Conservation (phyloP, 1,284 basidiomycete species). For the Hymenochaete sp. region DNA sequence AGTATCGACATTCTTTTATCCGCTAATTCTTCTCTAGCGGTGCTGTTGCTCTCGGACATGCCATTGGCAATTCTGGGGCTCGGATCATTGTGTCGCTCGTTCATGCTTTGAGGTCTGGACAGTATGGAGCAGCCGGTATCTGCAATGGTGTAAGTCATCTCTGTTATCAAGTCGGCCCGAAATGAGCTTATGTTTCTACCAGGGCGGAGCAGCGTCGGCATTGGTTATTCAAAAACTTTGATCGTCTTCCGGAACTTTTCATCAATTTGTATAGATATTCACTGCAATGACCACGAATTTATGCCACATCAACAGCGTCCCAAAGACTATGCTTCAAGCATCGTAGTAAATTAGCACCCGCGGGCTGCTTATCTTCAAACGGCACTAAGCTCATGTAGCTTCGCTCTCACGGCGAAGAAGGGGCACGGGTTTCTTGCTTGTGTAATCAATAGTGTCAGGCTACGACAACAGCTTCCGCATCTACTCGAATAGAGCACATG, state of each 20-base stretch:
- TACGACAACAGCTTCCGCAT: too few relatives aligned
- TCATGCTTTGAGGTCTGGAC: constrained; percentile 87
- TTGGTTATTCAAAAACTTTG: constrained; percentile 83
- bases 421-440: too few relatives aligned
- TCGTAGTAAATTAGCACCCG: too few relatives aligned
- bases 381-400: too few relatives aligned
- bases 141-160: constrained; percentile 83
- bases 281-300: not conserved
- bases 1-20: constrained; percentile 18
- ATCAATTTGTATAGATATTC: constrained; percentile 11
- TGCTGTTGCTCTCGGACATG: constrained; percentile 89
- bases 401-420: too few relatives aligned
- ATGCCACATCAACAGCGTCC: too few relatives aligned
- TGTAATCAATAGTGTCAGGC: too few relatives aligned
- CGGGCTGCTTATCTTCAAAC: too few relatives aligned
- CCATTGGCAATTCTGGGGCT: constrained; percentile 92
- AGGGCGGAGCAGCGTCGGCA: constrained; percentile 91
- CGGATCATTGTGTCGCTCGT: constrained; percentile 93
- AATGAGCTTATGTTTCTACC: constrained; percentile 18
- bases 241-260: constrained; percentile 19
- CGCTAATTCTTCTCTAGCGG: constrained; percentile 43
- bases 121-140: constrained; percentile 95
- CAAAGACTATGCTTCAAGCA: too few relatives aligned
- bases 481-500: too few relatives aligned
- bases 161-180: constrained; percentile 4